Evolutionary conservation across 2,329 filamentous ascomycete species (phyloP), one percentile per base, ranked within the genome.

Genomic region (Stachybotrys chlorohalonatus): DNA sequence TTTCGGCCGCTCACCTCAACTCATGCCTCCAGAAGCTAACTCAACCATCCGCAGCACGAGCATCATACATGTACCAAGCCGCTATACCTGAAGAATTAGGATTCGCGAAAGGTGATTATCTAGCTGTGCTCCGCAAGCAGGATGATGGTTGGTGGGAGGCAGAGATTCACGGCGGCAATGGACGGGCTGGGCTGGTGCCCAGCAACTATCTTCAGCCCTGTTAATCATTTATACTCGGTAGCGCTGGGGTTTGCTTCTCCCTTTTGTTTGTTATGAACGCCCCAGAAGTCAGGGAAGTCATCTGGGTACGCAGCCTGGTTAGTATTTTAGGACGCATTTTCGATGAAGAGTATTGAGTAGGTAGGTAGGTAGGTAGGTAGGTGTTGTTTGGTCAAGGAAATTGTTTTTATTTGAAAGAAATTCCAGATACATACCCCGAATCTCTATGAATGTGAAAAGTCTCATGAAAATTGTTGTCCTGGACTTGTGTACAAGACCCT

Each of bases 121-220:
- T 99, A 13, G 90, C 93, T 2, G 85, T 99, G 13, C 76, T 96
- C 50, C 82, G 92, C 57, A 84, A 95, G 64, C 94, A 99, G 72
- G 94, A 99, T 68, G 94, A 99, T 67, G 94, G 94, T 17, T 99
- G 94, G 94, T 99, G 95, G 94, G 94, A 99, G 74, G 95, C 95
- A 11, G 93, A 96, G 70, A 83, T 96, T 47, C 89, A 92, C 49
- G 85, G 86, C 30, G 78, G 80, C 59, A 81, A 78, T 58, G 83
- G 79, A 52, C 77, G 72, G 52, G 68, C 78, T 55, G 84, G 84
- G 57, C 75, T 87, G 65, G 83, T 87, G 60, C 84, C 84, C 59
- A 86, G 84, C 69, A 87, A 87, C 66, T 87, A 87, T 63, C 74
- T 87, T 56, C 79, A 84, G 68, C 72, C 77, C 49, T 77, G 75